Percentiles rank a stretch among this genome's conserved stretches.
Evolutionary conservation across 2,329 filamentous ascomycete genomes (phyloP).

Genomic region (Metarhizium anisopliae): DNA sequence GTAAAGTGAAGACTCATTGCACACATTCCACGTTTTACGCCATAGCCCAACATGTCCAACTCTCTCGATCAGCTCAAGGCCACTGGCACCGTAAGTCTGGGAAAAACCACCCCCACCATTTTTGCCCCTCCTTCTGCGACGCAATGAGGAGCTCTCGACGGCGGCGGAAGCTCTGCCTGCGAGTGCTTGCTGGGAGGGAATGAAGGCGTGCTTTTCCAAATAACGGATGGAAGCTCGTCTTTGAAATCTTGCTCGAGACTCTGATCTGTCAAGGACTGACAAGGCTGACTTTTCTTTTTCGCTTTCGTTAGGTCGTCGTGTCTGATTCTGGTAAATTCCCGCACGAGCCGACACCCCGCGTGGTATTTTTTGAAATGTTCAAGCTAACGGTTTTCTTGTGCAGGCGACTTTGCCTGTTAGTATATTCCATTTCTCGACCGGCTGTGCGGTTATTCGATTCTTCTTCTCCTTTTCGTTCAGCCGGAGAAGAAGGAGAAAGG

Average conservation of each 20-base stretch:
- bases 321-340: conserved; percentile 79
- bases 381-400: conserved; percentile 19
- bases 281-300: conserved; percentile 15
- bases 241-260: too few relatives aligned
- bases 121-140: conserved; percentile 18
- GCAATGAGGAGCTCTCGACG: neutral
- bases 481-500: neutral
- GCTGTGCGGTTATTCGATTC: neutral
- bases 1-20: neutral
- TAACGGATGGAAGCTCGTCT: neutral
- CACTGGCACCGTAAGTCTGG: conserved; percentile 79
- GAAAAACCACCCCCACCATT: conserved; percentile 13
- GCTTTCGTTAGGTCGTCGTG: conserved; percentile 65
- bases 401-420: conserved; percentile 72
- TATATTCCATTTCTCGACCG: conserved; percentile 17
- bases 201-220: neutral
- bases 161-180: neutral
- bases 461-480: neutral
- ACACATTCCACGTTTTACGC: neutral
- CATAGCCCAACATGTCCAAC: conserved; percentile 55
- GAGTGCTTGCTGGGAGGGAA: neutral
- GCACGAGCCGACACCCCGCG: conserved; percentile 12
- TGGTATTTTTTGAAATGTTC: neutral
- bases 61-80: conserved; percentile 97
- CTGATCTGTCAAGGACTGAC: neutral